phyloP scores from a whole-genome alignment of 768 basidiomycete genomes.

The Melanogaster broomeanus region DNA sequence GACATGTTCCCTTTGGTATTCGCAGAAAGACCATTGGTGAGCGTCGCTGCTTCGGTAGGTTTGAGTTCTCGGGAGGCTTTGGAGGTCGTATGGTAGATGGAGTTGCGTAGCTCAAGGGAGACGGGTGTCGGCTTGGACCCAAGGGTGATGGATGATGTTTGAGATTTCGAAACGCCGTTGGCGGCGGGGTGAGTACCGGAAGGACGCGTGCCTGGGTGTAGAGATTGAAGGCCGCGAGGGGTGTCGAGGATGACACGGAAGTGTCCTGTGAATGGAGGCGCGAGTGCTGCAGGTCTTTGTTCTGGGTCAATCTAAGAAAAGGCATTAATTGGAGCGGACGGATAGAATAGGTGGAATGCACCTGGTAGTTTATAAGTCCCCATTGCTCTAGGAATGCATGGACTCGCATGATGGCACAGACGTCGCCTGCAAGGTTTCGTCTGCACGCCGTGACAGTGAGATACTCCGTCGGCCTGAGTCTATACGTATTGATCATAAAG shows the following conservation, averaged over 20 bases:
- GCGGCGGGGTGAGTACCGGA: conserved; percentile 43
- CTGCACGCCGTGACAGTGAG: conserved; percentile 97
- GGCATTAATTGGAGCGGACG: conserved; percentile 4
- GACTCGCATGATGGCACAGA: conserved; percentile 98
- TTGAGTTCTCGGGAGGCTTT: conserved; percentile 77
- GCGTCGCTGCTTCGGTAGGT: conserved; percentile 63
- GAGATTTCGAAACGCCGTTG: conserved; percentile 49
- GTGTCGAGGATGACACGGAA: conserved; percentile 98
- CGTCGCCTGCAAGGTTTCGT: conserved; percentile 95
- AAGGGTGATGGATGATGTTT: conserved; percentile 20
- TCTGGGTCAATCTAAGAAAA: conserved; percentile 88
- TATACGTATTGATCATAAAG: conserved; percentile 99
- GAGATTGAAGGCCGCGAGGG: conserved; percentile 91
- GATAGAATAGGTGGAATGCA: conserved; percentile 34
- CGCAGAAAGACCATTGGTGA: conserved; percentile 52
- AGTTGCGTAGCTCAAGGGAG: conserved; percentile 85
- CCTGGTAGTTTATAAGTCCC: conserved; percentile 99
- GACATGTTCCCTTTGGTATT: conserved; percentile 50
- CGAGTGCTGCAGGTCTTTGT: conserved; percentile 88
- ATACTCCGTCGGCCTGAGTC: conserved; percentile 91
- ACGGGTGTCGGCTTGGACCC: conserved; percentile 47
- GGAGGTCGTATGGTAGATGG: conserved; percentile 85
- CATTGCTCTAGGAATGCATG: conserved; percentile 99
- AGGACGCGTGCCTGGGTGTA: conserved; percentile 79
- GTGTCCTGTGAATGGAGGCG: conserved; percentile 97